These are phyloP conservation scores for Coemansia asiatica DNA, from an alignment of 192 early-diverging fungal genomes.

Conservation along the genomic window DNA sequence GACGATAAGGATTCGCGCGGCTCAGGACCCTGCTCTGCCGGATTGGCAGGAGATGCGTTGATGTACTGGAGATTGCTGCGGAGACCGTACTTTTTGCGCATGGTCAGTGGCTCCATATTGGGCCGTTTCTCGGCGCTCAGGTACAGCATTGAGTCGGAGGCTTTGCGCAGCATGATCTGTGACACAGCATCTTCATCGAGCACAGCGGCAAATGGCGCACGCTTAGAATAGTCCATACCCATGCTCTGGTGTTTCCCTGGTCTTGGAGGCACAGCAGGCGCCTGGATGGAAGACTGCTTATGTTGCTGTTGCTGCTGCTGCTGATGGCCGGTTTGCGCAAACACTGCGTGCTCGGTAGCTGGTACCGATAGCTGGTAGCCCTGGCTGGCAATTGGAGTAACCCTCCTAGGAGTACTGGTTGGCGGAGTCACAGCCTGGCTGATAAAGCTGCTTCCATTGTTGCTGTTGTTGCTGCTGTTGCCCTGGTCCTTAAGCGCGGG, in stretches of 20 bases:
- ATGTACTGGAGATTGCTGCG: slow-evolving; percentile 50
- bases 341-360: neutral
- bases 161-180: slow-evolving; percentile 47
- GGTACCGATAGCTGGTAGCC: slow-evolving; percentile 6
- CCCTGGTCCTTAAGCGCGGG: slow-evolving; percentile 41
- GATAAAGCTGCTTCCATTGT: neutral
- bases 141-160: slow-evolving; percentile 50
- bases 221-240: slow-evolving; percentile 18
- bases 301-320: neutral
- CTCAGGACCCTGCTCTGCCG: slow-evolving; percentile 32
- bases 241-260: slow-evolving; percentile 32
- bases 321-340: neutral
- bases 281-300: neutral
- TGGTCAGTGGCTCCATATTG: slow-evolving; percentile 45
- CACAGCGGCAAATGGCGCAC: neutral
- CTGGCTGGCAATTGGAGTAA: slow-evolving; percentile 7
- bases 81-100: slow-evolving; percentile 55
- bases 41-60: slow-evolving; percentile 18
- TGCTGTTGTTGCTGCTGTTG: neutral
- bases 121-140: slow-evolving; percentile 53
- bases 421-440: slow-evolving; percentile 28
- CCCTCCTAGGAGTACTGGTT: slow-evolving; percentile 24
- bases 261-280: slow-evolving; percentile 28
- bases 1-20: slow-evolving; percentile 21
- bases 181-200: slow-evolving; percentile 22